phyloP scores from a whole-genome alignment of 345 rosid species.

The Raphanus raphanistrum region DNA sequence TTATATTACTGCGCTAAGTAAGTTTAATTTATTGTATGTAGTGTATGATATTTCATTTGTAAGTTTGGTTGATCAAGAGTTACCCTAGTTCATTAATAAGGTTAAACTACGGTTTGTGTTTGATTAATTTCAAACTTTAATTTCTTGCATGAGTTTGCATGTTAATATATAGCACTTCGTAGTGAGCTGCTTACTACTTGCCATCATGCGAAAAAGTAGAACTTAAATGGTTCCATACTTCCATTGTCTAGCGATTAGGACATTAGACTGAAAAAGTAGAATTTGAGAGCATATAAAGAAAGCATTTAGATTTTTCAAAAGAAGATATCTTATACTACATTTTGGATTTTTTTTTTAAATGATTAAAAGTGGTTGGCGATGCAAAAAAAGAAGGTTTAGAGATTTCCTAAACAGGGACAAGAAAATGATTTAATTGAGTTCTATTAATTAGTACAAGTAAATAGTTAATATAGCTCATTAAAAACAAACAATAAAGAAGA shows the following conservation, averaged over 20 bases:
- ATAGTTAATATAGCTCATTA: background rate
- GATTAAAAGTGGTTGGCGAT: slow-evolving; percentile 13
- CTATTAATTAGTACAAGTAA: background rate
- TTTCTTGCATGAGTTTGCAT: slow-evolving; percentile 21
- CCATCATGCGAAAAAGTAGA: slow-evolving; percentile 28
- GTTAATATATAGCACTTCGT: slow-evolving; percentile 6
- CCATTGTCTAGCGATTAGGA: no score
- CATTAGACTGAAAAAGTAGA: slow-evolving; percentile 5
- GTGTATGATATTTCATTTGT: slow-evolving; percentile 4
- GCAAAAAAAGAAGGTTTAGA: background rate
- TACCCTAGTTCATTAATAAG: slow-evolving; percentile 7
- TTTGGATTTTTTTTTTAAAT: background rate
- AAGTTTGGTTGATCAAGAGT: slow-evolving; percentile 10
- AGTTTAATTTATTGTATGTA: slow-evolving; percentile 8
- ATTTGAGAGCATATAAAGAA: slow-evolving; percentile 25
- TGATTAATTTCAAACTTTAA: background rate
- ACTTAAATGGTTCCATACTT: background rate
- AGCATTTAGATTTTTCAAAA: background rate
- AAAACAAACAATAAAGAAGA: background rate
- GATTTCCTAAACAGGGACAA: slow-evolving; percentile 17
- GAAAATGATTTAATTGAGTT: background rate
- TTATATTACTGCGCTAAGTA: slow-evolving; percentile 6
- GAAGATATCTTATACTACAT: background rate
- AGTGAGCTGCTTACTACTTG: slow-evolving; percentile 20
- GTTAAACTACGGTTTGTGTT: background rate